phyloP scores from a whole-genome alignment of 306 rosid genomes.

The Hippophae gyantsensis region DNA sequence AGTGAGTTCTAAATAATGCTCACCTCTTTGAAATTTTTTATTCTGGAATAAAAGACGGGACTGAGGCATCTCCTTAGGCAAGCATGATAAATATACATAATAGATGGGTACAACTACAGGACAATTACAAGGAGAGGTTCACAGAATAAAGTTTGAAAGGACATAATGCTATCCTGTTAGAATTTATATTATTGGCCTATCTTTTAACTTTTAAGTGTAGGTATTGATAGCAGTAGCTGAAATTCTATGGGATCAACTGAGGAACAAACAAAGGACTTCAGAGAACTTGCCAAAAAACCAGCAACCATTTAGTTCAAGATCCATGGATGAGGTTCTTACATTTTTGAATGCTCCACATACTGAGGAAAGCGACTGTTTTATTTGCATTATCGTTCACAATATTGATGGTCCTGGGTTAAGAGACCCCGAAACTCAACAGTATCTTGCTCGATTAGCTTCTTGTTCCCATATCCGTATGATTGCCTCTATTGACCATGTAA shows the following conservation, averaged over 20 bases:
- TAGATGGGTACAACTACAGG: not conserved
- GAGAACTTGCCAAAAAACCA: conserved; percentile 37
- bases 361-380: conserved; percentile 37
- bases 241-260: conserved; percentile 61
- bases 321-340: conserved; percentile 71
- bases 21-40: too few relatives aligned
- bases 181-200: not conserved
- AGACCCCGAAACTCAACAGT: conserved; percentile 71
- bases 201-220: conserved; percentile 27
- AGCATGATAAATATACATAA: too few relatives aligned
- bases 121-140: not conserved
- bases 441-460: conserved; percentile 67
- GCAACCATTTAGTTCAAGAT: conserved; percentile 52
- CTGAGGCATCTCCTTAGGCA: too few relatives aligned
- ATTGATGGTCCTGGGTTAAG: conserved; percentile 89
- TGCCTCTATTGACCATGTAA: conserved; percentile 81
- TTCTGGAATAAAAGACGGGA: too few relatives aligned
- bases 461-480: conserved; percentile 59
- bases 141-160: not conserved
- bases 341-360: conserved; percentile 50
- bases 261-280: conserved; percentile 30
- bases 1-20: too few relatives aligned
- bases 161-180: not conserved
- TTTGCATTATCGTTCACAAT: conserved; percentile 69
- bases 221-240: conserved; percentile 65